A percentile compares a stretch with the other conserved stretches of the same genome.
Evolutionary conservation across 2,329 filamentous ascomycete species (phyloP).

Genomic region (Aureobasidium sp.): DNA sequence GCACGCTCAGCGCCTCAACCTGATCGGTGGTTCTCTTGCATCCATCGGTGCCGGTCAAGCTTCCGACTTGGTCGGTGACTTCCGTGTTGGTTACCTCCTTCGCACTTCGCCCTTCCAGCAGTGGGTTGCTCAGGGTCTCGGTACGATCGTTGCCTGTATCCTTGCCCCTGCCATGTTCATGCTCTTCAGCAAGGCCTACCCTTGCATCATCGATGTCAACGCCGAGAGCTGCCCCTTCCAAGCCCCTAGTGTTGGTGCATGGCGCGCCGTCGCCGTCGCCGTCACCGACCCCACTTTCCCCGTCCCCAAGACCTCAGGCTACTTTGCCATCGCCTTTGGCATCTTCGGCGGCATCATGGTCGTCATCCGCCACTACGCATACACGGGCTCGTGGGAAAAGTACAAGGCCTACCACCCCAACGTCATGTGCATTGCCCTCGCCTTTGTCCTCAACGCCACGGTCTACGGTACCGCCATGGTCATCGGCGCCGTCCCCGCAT

Average conservation of each 20-base stretch:
- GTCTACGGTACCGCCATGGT: conserved; percentile 53
- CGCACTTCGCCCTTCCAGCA: conserved; percentile 58
- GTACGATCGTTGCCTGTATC: conserved; percentile 58
- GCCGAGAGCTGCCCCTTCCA: conserved; percentile 50
- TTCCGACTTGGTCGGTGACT: conserved; percentile 53
- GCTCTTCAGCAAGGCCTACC: conserved; percentile 61
- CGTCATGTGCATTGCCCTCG: conserved; percentile 55
- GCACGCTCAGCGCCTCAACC: conserved; percentile 57
- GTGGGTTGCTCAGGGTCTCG: conserved; percentile 59
- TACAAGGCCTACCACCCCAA: conserved; percentile 53
- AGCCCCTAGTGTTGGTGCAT: conserved; percentile 58
- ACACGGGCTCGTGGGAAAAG: conserved; percentile 48
- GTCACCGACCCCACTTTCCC: conserved; percentile 52
- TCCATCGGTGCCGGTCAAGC: conserved; percentile 35
- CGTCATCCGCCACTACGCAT: conserved; percentile 49
- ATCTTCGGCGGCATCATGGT: conserved; percentile 47
- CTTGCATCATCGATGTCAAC: conserved; percentile 52
- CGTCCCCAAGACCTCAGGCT: conserved; percentile 50
- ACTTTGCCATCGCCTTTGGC: conserved; percentile 52
- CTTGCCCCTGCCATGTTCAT: conserved; percentile 61
- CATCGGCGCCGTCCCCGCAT: conserved; percentile 48
- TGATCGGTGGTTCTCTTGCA: conserved; percentile 52
- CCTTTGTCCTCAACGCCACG: conserved; percentile 52
- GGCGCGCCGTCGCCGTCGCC: conserved; percentile 58
- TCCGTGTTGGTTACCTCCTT: conserved; percentile 62